Base-by-base conservation (phyloP, 768 basidiomycete species). In the Mycena indigotica region DNA sequence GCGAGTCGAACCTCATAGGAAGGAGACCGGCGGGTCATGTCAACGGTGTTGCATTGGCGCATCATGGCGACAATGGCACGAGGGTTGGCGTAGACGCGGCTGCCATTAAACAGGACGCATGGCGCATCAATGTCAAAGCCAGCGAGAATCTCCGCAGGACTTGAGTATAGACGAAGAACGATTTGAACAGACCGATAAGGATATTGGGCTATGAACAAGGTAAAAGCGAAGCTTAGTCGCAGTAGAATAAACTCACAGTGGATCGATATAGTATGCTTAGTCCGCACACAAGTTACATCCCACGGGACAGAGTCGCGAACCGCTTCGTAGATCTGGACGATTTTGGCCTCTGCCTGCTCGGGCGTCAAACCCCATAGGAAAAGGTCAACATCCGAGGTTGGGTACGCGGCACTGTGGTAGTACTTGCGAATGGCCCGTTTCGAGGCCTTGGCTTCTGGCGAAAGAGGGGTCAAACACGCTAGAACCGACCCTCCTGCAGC, bases 101-200 rank as follows among this genome's bases (percentile, higher is more conserved):
- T 58, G 17, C 78, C 81, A 60, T 83, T 77, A 52, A 74, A 87
- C 1, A 80, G 79, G 52, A 80, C 84, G 70, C 84, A 86, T 4
- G 85, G 83, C 0, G 82, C 82, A 58, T 88, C 85, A 41, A 88
- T 79, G 62, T 88, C 86, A 60, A 88, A 88, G 8, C 85, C 86
- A 4, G 85, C 83, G 1, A 88, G 75, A 52, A 88, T 77, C 65
- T 88, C 86, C 0, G 84, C 84, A 17, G 85, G 85, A 30, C 84
- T 85, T 15, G 69, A 73, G 62, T 87, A 88, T 1, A 88, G 73
- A 19, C 85, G 80, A n/a, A 87, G 72, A 4, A 86, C 80, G 54
- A 88, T 84, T 66, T 87, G 85, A 28, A 88, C 76, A n/a, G 79
- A 78, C 24, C 85, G 83, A 60, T 86, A 86, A 0, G 85, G 85